These are phyloP conservation scores for Xylaria nigripes DNA, from an alignment of 495 filamentous ascomycete species.

Conservation along the genomic window DNA sequence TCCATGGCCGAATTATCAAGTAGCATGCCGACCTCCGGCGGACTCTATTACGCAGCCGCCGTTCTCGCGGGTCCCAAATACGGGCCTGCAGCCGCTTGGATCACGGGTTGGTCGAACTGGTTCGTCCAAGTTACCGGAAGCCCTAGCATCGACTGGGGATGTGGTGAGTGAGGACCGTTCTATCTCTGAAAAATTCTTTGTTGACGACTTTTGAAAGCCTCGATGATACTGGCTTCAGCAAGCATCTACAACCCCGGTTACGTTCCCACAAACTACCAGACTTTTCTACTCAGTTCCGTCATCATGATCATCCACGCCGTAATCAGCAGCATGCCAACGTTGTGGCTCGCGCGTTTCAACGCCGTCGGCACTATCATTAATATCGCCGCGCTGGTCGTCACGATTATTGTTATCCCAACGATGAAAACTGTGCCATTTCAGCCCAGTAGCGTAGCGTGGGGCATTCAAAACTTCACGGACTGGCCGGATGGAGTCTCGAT, in stretches of 20 bases:
- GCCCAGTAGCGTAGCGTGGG: constrained; percentile 57
- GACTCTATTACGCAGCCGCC: constrained; percentile 70
- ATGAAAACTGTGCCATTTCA: constrained; percentile 53
- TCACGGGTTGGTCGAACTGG: constrained; percentile 72
- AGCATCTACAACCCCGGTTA: constrained; percentile 62
- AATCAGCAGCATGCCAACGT: constrained; percentile 69
- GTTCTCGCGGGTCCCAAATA: constrained; percentile 71
- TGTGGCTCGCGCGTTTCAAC: constrained; percentile 69
- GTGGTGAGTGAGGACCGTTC: constrained; percentile 17
- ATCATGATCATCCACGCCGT: constrained; percentile 63
- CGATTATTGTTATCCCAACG: constrained; percentile 64
- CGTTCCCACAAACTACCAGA: constrained; percentile 57
- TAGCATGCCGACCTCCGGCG: constrained; percentile 48
- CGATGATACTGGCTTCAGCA: constrained; percentile 66
- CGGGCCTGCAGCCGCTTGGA: constrained; percentile 67
- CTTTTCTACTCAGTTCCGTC: constrained; percentile 59
- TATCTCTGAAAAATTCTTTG: constrained; percentile 15
- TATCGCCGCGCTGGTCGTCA: constrained; percentile 56
- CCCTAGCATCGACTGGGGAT: constrained; percentile 47
- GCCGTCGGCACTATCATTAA: constrained; percentile 69
- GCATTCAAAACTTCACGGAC: constrained; percentile 60
- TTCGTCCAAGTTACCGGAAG: constrained; percentile 61
- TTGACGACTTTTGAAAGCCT: constrained; percentile 43
- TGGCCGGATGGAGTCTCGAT: constrained; percentile 65
- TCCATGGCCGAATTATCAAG: constrained; percentile 24